A percentile compares a stretch with the other conserved stretches of the same genome.
These are phyloP conservation scores for Neocatenulostroma microsporum DNA, from an alignment of 2,329 filamentous ascomycete genomes.

Conservation along the genomic window DNA sequence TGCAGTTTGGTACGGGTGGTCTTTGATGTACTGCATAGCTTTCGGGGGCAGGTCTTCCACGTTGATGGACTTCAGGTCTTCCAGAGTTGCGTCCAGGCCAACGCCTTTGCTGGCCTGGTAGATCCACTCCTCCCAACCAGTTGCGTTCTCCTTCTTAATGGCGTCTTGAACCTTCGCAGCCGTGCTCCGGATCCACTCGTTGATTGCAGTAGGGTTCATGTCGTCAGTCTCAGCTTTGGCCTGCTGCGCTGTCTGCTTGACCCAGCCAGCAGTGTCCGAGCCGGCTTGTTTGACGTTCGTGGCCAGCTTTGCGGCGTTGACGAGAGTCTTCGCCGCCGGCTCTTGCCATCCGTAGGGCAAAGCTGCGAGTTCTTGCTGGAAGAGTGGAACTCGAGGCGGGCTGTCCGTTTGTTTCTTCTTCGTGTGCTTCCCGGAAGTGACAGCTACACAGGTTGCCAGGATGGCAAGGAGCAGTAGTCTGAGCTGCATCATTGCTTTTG, in stretches of 20 bases:
- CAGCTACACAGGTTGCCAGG: too few species aligned
- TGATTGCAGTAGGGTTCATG: background rate
- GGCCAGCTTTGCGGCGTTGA: too few species aligned
- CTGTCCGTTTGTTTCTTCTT: too few species aligned
- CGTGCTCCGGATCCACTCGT: slow-evolving; percentile 2
- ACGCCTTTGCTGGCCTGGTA: slow-evolving; percentile 2
- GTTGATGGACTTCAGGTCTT: slow-evolving; percentile 5
- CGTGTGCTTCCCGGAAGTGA: too few species aligned
- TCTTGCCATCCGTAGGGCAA: too few species aligned
- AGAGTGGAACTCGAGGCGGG: too few species aligned
- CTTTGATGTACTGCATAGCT: slow-evolving; percentile 3
- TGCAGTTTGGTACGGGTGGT: slow-evolving; percentile 3
- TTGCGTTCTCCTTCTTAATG: background rate
- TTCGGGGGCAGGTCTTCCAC: slow-evolving; percentile 4
- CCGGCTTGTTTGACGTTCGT: too few species aligned
- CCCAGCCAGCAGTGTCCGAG: too few species aligned
- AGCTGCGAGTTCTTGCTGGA: too few species aligned
- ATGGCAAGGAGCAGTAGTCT: too few species aligned
- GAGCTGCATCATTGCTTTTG: too few species aligned
- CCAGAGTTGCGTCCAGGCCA: slow-evolving; percentile 1
- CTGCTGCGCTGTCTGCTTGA: background rate
- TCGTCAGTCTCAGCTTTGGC: slow-evolving; percentile 1
- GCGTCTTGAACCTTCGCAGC: slow-evolving; percentile 1
- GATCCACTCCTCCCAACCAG: background rate
- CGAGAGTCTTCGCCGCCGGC: too few species aligned